Conservation (phyloP, 805 yeast species). For the Cyberlindnera maritima region DNA sequence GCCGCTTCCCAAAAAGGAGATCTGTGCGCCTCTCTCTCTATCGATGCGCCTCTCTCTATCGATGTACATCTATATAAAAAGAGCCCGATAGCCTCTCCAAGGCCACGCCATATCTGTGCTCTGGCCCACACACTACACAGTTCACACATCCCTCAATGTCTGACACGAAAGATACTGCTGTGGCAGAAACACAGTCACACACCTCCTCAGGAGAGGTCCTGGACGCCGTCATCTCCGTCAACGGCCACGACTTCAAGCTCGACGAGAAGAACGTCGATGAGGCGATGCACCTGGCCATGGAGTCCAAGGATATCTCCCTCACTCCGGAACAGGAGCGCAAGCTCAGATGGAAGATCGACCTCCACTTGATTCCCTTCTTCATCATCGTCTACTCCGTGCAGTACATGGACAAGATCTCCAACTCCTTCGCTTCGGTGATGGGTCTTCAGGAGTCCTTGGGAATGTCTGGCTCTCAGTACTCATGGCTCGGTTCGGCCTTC, state of each 20-base stretch:
- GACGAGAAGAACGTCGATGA: conserved; percentile 28
- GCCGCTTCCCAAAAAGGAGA: too few relatives aligned
- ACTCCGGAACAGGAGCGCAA: conserved; percentile 31
- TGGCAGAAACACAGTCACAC: too few relatives aligned
- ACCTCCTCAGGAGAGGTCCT: too few relatives aligned
- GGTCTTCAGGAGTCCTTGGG: conserved; percentile 38
- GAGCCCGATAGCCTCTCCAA: too few relatives aligned
- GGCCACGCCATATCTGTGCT: too few relatives aligned
- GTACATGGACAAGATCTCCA: conserved; percentile 41
- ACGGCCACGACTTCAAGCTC: conserved; percentile 4
- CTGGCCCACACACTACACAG: too few relatives aligned
- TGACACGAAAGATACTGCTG: too few relatives aligned
- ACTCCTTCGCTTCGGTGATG: conserved; percentile 42
- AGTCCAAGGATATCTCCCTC: conserved; percentile 4
- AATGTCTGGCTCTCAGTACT: conserved; percentile 40
- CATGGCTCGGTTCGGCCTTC: conserved; percentile 49
- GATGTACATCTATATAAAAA: too few relatives aligned
- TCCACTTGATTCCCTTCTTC: conserved; percentile 32
- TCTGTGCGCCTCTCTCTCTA: too few relatives aligned
- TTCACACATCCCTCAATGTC: too few relatives aligned
- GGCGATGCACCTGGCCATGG: conserved; percentile 17
- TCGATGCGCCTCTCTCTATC: too few relatives aligned
- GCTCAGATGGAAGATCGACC: conserved; percentile 38
- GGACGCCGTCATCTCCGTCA: conserved; percentile 12
- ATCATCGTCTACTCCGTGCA: conserved; percentile 33